Percentiles rank a stretch among this genome's conserved stretches.
Conservation (phyloP, 352 stramenopile genomes). For the Globisporangium sylvaticum region DNA sequence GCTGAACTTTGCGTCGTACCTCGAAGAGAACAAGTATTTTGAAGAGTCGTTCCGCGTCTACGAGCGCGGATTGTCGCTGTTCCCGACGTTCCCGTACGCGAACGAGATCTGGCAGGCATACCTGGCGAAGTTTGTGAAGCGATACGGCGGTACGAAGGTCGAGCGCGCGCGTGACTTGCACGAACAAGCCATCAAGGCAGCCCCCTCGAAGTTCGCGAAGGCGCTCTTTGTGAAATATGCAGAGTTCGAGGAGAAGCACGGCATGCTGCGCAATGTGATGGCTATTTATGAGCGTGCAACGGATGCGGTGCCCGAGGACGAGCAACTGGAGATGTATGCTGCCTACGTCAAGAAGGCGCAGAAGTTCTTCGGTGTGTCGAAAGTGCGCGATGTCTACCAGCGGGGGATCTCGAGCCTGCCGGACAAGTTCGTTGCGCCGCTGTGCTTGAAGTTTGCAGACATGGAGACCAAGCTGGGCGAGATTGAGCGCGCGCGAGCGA, state of each 20-base stretch:
- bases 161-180: constrained; percentile 97
- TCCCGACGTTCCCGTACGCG: constrained; percentile 92
- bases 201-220: constrained; percentile 88
- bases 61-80: constrained; percentile 82
- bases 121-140: constrained; percentile 92
- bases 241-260: constrained; percentile 96
- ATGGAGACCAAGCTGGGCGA: constrained; percentile 97
- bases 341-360: constrained; percentile 95
- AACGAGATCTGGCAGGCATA: constrained; percentile 96
- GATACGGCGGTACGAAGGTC: constrained; percentile 95
- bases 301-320: constrained; percentile 71
- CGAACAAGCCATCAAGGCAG: constrained; percentile 89
- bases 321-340: constrained; percentile 93
- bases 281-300: constrained; percentile 94
- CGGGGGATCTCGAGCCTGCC: constrained; percentile 91
- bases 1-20: constrained; percentile 95
- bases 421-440: constrained; percentile 86
- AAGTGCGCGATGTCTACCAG: constrained; percentile 97
- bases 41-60: constrained; percentile 94
- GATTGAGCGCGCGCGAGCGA: constrained; percentile 94
- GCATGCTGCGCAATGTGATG: constrained; percentile 95
- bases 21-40: constrained; percentile 98
- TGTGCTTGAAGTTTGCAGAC: constrained; percentile 96
- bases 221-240: constrained; percentile 85
- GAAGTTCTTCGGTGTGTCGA: constrained; percentile 94